phyloP scores from a whole-genome alignment of 106 monocot genomes.

The Phalaenopsis aphrodite region DNA sequence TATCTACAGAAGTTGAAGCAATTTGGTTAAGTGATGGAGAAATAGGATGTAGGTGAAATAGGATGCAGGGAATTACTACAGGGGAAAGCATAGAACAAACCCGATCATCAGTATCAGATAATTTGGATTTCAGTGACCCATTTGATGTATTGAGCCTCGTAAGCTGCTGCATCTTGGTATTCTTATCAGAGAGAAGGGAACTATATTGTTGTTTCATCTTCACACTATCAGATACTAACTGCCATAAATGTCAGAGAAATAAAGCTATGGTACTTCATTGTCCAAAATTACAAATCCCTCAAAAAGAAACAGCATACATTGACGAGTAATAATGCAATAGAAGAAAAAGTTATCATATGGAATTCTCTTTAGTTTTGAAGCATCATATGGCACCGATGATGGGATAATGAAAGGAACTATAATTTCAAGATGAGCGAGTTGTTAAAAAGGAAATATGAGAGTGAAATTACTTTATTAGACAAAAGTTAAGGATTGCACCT shows the following conservation, averaged over 20 bases:
- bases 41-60: neutral
- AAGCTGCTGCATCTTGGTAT: slow-evolving; percentile 56
- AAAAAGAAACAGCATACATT: no score
- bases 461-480: no score
- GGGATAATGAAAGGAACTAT: no score
- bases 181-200: slow-evolving; percentile 76
- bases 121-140: slow-evolving; percentile 51
- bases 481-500: no score
- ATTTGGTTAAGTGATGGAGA: neutral
- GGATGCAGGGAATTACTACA: neutral
- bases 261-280: no score
- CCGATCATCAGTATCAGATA: slow-evolving; percentile 73
- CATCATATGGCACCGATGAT: no score
- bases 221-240: slow-evolving; percentile 95
- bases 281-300: neutral
- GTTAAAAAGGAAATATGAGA: no score
- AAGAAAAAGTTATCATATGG: no score
- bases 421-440: no score
- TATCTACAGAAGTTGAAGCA: slow-evolving; percentile 33
- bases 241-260: slow-evolving; percentile 2
- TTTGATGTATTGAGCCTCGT: slow-evolving; percentile 55
- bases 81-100: slow-evolving; percentile 22
- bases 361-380: no score
- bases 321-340: no score
- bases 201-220: slow-evolving; percentile 80